Percentiles rank a stretch among this genome's conserved stretches.
Evolutionary conservation across 768 basidiomycete species (phyloP).

Genomic region (Leccinum aurantiacum): DNA sequence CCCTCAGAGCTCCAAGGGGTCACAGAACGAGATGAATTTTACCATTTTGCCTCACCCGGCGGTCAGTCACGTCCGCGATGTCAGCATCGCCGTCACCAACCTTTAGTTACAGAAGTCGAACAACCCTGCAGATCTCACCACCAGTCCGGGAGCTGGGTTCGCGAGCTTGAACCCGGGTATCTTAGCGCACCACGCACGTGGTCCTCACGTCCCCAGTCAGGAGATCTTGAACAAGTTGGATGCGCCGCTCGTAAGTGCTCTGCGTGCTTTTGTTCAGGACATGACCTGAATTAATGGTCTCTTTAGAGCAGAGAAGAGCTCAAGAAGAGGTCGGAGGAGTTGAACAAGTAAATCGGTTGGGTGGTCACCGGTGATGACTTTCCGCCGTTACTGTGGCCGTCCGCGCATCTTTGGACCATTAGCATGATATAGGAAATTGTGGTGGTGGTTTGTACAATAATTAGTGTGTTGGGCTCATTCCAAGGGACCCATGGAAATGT

Average conservation of each 20-base stretch:
- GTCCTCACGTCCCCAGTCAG: constrained; percentile 48
- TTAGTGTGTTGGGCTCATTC: not conserved
- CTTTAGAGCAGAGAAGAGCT: constrained; percentile 53
- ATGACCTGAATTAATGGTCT: not conserved
- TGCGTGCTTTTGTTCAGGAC: not conserved
- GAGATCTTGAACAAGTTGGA: constrained; percentile 46
- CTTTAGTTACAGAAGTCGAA: constrained; percentile 49
- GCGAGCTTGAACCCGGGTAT: constrained; percentile 38
- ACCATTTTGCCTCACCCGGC: constrained; percentile 63
- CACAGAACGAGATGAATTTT: constrained; percentile 41
- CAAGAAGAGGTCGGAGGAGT: constrained; percentile 42
- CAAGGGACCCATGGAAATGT: not conserved
- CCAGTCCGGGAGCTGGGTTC: constrained; percentile 37
- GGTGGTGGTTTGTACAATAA: not conserved
- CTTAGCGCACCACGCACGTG: constrained; percentile 49
- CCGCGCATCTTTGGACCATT: not conserved
- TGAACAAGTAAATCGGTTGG: constrained; percentile 38
- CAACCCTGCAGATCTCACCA: constrained; percentile 51
- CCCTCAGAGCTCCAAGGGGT: not conserved
- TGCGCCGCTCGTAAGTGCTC: constrained; percentile 38
- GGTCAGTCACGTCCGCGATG: constrained; percentile 33
- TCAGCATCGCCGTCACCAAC: not conserved
- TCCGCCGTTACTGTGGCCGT: not conserved
- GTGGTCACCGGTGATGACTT: not conserved
- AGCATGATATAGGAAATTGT: too few species aligned